phyloP scores from a whole-genome alignment of 2,329 filamentous ascomycete species.

The Colletotrichum lini region DNA sequence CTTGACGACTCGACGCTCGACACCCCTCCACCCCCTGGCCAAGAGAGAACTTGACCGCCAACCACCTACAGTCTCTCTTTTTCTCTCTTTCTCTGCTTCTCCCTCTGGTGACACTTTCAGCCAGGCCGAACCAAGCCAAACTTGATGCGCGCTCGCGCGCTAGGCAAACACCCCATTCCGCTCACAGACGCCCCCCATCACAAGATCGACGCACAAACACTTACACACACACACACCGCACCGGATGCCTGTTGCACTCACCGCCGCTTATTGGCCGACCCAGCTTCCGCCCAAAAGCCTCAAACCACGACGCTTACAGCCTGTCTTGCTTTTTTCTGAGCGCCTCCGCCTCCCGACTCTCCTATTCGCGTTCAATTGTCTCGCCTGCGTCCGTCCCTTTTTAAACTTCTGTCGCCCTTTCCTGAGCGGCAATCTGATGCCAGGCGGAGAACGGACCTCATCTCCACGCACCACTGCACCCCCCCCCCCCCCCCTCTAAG shows the following conservation, averaged over 20 bases:
- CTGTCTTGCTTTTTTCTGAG: conserved; percentile 35
- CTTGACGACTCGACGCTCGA: not conserved
- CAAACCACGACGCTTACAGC: conserved; percentile 37
- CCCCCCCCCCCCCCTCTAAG: conserved; percentile 1
- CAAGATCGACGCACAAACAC: conserved; percentile 41
- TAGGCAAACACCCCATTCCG: conserved; percentile 21
- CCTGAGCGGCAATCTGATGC: conserved; percentile 34
- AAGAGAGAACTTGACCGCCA: not conserved
- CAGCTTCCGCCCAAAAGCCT: conserved; percentile 39
- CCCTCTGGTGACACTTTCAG: not conserved
- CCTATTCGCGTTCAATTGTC: conserved; percentile 39
- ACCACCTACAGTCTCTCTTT: not conserved
- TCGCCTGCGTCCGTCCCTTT: conserved; percentile 40
- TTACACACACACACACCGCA: conserved; percentile 38
- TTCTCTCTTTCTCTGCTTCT: not conserved
- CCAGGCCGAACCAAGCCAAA: conserved; percentile 1
- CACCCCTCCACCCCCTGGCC: not conserved
- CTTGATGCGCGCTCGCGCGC: conserved; percentile 11
- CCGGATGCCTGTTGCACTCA: conserved; percentile 28
- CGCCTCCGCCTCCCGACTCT: conserved; percentile 31
- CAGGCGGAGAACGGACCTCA: conserved; percentile 31
- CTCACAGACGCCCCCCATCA: conserved; percentile 37
- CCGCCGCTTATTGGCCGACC: conserved; percentile 24
- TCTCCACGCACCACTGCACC: conserved; percentile 21
- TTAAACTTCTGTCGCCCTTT: conserved; percentile 43